phyloP scores from a whole-genome alignment of 1,284 basidiomycete species.

The Salmacisia buchloeana region DNA sequence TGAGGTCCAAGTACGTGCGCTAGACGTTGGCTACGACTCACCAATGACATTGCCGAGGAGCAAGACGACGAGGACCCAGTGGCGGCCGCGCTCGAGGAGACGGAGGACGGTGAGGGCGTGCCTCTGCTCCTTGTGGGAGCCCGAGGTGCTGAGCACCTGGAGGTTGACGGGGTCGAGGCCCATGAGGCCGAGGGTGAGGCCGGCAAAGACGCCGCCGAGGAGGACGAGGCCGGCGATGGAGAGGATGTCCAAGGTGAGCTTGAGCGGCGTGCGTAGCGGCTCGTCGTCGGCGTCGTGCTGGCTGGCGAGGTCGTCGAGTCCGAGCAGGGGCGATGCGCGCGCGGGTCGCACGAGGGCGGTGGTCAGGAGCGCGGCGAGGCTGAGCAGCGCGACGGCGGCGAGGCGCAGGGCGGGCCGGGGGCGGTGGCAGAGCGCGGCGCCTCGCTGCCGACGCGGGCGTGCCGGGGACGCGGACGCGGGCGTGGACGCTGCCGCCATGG shows the following conservation, averaged over 20 bases:
- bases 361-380: constrained; percentile 20
- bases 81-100: constrained; percentile 74
- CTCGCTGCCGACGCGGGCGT: too few relatives aligned
- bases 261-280: constrained; percentile 21
- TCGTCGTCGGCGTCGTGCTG: constrained; percentile 9
- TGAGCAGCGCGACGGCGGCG: background rate
- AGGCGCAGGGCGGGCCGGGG: background rate
- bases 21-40: constrained; percentile 1
- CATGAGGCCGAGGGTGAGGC: constrained; percentile 83
- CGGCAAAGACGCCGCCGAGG: constrained; percentile 55
- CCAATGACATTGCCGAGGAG: constrained; percentile 74
- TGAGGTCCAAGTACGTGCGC: background rate
- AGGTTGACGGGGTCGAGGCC: constrained; percentile 88
- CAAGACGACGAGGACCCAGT: constrained; percentile 84
- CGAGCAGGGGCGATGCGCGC: constrained; percentile 20
- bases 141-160: constrained; percentile 74
- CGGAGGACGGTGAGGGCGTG: constrained; percentile 54
- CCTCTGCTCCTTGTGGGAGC: constrained; percentile 59
- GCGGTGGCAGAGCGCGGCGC: background rate
- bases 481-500: too few relatives aligned
- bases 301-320: background rate
- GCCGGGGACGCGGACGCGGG: too few relatives aligned
- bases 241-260: constrained; percentile 33
- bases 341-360: constrained; percentile 22
- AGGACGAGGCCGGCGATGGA: constrained; percentile 41